Base-by-base conservation (phyloP, 306 rosid species). In the Abrus precatorius region DNA sequence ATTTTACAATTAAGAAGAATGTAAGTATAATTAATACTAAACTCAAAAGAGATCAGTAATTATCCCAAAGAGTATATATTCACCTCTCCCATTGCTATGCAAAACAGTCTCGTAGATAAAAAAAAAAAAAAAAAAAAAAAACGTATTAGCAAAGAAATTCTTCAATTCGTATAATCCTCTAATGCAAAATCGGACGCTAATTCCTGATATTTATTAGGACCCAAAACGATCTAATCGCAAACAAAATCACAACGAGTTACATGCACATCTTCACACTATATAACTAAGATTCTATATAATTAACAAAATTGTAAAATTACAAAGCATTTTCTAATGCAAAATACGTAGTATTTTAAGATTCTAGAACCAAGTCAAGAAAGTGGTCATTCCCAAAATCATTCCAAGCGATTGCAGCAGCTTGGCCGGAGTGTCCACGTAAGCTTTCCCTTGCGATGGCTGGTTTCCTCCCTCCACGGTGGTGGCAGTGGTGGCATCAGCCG, bases 401-500 rank as follows among this genome's bases (percentile, higher is more conserved):
- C 85, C 87, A 8, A 81, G 40, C 56, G 82, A 72, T 75, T 92
- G 83, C 34, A 80, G 78, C 54, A 88, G 59, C 57, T 11, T 47
- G 54, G 40, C 65, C 38, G 90, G 68, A 59, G 79, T 67, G 38
- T 70, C 77, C n/a, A 49, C 38, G 60, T 70, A 69, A 79, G 75
- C 75, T 5, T 56, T 27, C 61, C 69, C 47, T 41, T n/a, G 32
- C 4, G 69, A 28, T 0, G 52, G 34, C 32, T 87, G n/a, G 9
- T 85, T 5, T 9, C 30, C 72, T 44, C 52, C 61, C 2, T 7
- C 34, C 0, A 0, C 9, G 34, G 44, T 33, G 6, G 79, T n/a
- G 1, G 60, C 12, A 10, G 30, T 29, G 14, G 64, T 38, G 5
- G 82, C 38, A 0, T 29, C 78, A 0, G 90, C 91, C 5, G 92